Evolutionary conservation across 306 rosid genomes (phyloP).

Genomic region (Cicer pinnatifidum): DNA sequence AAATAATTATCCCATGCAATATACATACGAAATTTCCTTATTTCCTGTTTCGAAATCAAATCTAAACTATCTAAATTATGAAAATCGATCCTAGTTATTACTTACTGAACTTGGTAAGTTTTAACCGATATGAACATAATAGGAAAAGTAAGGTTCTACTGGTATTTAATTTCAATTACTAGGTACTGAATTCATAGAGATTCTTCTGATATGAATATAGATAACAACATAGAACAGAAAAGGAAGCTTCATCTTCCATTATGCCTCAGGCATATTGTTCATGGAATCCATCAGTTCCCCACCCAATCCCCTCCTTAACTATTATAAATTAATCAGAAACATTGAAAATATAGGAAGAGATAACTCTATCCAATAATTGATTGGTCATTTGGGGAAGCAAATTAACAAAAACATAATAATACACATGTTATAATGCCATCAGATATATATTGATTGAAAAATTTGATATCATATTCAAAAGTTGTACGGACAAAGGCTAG

Average conservation of each 20-base stretch:
- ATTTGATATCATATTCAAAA: conserved; percentile 10
- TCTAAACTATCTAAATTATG: conserved; percentile 1
- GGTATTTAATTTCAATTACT: background rate
- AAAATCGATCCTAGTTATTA: background rate
- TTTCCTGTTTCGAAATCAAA: background rate
- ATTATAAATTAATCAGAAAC: background rate
- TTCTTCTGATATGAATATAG: background rate
- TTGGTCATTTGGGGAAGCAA: conserved; percentile 17
- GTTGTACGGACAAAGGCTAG: background rate
- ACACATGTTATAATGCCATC: background rate
- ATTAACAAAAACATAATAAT: background rate
- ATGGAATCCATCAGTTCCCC: background rate
- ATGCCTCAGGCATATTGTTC: background rate
- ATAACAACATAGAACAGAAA: conserved; percentile 11
- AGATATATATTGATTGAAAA: conserved; percentile 3
- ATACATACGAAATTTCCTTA: background rate
- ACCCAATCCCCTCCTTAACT: background rate
- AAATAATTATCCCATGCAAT: background rate
- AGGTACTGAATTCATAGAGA: conserved; percentile 4
- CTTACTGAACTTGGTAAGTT: background rate
- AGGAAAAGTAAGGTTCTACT: background rate
- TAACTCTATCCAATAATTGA: conserved; percentile 13
- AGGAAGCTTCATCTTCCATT: conserved; percentile 27
- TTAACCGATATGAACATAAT: background rate
- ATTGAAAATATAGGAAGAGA: background rate